These are phyloP conservation scores for Pythium dissimile DNA, from an alignment of 352 stramenopile genomes.

Conservation along the genomic window DNA sequence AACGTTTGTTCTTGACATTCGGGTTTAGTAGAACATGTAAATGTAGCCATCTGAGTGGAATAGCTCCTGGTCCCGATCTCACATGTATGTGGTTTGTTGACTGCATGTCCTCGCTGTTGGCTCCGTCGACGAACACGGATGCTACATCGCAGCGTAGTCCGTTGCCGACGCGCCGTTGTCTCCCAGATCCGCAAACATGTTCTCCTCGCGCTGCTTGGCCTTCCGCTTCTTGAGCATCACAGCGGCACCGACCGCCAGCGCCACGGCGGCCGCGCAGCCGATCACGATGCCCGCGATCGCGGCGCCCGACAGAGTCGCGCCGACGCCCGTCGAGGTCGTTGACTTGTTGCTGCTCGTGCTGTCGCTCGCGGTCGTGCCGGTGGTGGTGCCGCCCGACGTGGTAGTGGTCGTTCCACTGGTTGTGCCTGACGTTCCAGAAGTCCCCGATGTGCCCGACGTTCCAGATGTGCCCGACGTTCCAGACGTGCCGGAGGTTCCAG, in stretches of 20 bases:
- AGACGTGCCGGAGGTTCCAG: not conserved
- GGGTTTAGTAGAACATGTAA: no score
- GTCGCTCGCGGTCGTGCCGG: not conserved
- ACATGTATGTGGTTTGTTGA: not conserved
- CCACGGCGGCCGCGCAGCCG: constrained; percentile 23
- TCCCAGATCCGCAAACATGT: constrained; percentile 38
- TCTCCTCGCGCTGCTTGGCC: constrained; percentile 29
- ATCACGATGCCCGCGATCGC: constrained; percentile 28
- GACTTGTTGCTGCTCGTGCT: constrained; percentile 21
- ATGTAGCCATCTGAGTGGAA: no score
- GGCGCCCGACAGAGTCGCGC: not conserved
- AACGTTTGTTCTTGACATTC: no score
- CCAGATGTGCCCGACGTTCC: not conserved
- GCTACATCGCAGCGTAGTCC: constrained; percentile 47
- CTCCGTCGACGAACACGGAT: not conserved
- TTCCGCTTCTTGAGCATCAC: constrained; percentile 30
- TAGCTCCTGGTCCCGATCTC: no score
- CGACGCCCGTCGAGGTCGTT: constrained; percentile 1
- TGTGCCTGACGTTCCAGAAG: not conserved
- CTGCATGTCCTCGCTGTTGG: not conserved
- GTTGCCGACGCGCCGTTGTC: constrained; percentile 36
- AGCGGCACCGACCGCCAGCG: constrained; percentile 13
- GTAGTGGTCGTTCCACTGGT: not conserved
- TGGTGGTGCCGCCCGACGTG: not conserved
- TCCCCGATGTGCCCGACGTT: not conserved